These are phyloP conservation scores for Erodium trifolium DNA, from an alignment of 441 rosid species.

Conservation along the genomic window DNA sequence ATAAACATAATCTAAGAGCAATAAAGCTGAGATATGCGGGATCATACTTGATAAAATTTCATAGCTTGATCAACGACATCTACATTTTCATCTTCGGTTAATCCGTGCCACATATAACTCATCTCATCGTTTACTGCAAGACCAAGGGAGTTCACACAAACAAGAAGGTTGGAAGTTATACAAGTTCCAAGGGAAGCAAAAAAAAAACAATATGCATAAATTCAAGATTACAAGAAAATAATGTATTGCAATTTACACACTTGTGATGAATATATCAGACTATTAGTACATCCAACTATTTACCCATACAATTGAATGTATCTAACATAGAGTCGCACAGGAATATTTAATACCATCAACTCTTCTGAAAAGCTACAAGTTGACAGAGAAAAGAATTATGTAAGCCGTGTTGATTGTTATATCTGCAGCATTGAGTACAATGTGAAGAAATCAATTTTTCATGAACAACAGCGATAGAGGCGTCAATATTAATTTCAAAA, in stretches of 20 bases:
- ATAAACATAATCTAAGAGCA: not conserved
- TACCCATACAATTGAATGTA: not conserved
- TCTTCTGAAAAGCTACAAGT: not conserved
- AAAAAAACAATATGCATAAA: constrained; percentile 3
- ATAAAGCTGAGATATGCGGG: constrained; percentile 8
- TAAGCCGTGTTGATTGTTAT: not conserved
- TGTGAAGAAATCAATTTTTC: constrained; percentile 1
- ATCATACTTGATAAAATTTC: constrained; percentile 56
- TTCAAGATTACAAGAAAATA: not conserved
- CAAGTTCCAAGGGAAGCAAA: not conserved
- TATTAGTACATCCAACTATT: not conserved
- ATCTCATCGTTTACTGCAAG: constrained; percentile 59
- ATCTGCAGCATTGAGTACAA: not conserved
- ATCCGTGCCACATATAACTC: constrained; percentile 41
- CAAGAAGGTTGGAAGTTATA: constrained; percentile 8
- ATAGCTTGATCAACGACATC: constrained; percentile 47
- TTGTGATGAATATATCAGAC: not conserved
- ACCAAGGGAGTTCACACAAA: constrained; percentile 17
- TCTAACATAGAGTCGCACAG: too few relatives aligned
- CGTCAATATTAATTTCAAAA: not conserved
- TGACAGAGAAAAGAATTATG: not conserved
- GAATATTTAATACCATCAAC: not conserved
- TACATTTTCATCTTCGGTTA: constrained; percentile 52
- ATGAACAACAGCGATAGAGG: not conserved
- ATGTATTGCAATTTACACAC: not conserved